Evolutionary conservation across 805 yeast species (phyloP).

Genomic region (Priceomyces melissophilus): DNA sequence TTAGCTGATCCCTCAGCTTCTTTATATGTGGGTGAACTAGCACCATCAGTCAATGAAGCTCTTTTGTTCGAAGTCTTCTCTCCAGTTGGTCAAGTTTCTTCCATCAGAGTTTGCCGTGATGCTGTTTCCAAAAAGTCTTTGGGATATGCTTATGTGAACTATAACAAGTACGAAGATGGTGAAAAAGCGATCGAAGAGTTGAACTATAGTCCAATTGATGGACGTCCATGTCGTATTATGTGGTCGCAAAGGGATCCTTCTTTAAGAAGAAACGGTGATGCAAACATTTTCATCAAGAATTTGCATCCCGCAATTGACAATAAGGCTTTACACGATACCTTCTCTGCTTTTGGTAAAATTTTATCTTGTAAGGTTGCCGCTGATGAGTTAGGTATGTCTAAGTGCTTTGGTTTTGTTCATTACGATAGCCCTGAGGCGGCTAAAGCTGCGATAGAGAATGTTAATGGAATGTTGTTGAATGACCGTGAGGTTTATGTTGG

Average conservation of each 20-base stretch:
- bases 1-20: constrained; percentile 70
- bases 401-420: constrained; percentile 97
- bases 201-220: constrained; percentile 91
- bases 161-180: constrained; percentile 84
- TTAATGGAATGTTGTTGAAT: constrained; percentile 96
- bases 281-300: constrained; percentile 97
- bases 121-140: constrained; percentile 94
- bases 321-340: constrained; percentile 97
- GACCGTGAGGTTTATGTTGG: constrained; percentile 96
- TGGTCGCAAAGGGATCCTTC: constrained; percentile 99
- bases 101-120: constrained; percentile 98
- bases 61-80: constrained; percentile 91
- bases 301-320: constrained; percentile 97
- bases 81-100: constrained; percentile 90
- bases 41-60: constrained; percentile 90
- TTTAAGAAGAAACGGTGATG: constrained; percentile 89
- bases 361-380: constrained; percentile 96
- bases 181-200: constrained; percentile 91
- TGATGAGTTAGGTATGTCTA: constrained; percentile 86
- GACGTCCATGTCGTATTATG: constrained; percentile 98
- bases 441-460: constrained; percentile 89
- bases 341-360: constrained; percentile 93
- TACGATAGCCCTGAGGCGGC: constrained; percentile 93
- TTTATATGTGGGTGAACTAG: constrained; percentile 95
- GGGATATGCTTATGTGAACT: constrained; percentile 98